A percentile compares a stretch with the other conserved stretches of the same genome.
phyloP scores from a whole-genome alignment of 192 early-diverging fungal genomes.

The Linnemannia zychae region DNA sequence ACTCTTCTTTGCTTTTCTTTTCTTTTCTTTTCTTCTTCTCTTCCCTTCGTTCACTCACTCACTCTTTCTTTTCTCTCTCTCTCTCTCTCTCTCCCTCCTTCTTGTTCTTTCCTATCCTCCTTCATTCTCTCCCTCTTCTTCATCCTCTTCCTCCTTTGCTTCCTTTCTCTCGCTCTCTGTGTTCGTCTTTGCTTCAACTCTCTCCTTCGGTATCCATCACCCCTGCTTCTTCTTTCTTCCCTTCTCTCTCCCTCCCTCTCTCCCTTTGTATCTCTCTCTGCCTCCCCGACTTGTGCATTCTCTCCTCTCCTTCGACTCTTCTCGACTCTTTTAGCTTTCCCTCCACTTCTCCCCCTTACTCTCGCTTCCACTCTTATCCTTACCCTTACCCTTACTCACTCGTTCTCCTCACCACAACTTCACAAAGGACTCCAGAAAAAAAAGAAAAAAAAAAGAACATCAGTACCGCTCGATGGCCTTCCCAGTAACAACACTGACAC shows the following conservation, averaged over 20 bases:
- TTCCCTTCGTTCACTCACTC: neutral
- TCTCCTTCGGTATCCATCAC: neutral
- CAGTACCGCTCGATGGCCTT: slow-evolving; percentile 18
- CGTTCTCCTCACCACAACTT: neutral
- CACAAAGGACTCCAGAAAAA: neutral
- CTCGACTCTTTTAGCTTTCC: neutral
- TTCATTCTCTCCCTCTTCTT: neutral
- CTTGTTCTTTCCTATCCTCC: no score
- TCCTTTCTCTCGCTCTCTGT: neutral
- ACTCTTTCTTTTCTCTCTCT: neutral
- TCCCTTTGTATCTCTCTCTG: neutral
- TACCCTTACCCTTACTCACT: neutral
- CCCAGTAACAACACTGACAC: slow-evolving; percentile 6
- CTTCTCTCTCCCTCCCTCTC: neutral
- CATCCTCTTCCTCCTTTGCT: neutral
- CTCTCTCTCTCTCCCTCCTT: neutral
- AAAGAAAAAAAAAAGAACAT: neutral
- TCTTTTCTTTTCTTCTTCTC: neutral
- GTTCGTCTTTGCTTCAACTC: neutral
- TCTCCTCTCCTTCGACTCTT: neutral
- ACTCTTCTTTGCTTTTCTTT: neutral
- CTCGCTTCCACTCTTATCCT: neutral
- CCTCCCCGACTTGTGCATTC: neutral
- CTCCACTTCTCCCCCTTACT: neutral
- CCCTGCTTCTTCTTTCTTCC: neutral